A percentile compares a stretch with the other conserved stretches of the same genome.
These are phyloP conservation scores for Coniophora puteana DNA, from an alignment of 1,284 basidiomycete genomes.

Conservation along the genomic window DNA sequence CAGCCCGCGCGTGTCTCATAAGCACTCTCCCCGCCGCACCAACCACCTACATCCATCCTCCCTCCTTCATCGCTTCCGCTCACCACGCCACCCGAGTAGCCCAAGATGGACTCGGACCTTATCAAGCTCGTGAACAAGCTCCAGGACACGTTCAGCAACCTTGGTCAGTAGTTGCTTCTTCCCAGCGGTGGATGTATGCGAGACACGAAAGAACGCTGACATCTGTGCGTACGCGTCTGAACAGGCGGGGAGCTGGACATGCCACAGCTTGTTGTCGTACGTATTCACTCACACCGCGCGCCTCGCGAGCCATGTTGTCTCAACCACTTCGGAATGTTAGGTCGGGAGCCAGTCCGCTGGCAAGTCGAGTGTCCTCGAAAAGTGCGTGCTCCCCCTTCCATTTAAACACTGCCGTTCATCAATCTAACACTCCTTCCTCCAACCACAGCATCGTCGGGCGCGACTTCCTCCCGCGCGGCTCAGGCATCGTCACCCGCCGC, in stretches of 20 bases:
- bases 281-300: slow-evolving; percentile 21
- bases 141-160: slow-evolving; percentile 84
- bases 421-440: slow-evolving; percentile 5
- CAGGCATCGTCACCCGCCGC: slow-evolving; percentile 93
- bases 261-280: slow-evolving; percentile 80
- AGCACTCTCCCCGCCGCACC: slow-evolving; percentile 1
- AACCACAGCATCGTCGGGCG: slow-evolving; percentile 80
- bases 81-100: slow-evolving; percentile 4
- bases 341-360: slow-evolving; percentile 85
- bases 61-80: slow-evolving; percentile 3
- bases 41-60: slow-evolving; percentile 11
- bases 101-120: slow-evolving; percentile 86
- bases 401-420: slow-evolving; percentile 9
- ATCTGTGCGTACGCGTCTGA: slow-evolving; percentile 14
- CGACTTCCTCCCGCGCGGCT: slow-evolving; percentile 93
- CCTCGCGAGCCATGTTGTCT: slow-evolving; percentile 3
- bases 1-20: slow-evolving; percentile 13
- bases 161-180: slow-evolving; percentile 49
- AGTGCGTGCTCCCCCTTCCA: slow-evolving; percentile 43
- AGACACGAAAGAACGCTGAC: slow-evolving; percentile 7
- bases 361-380: slow-evolving; percentile 85
- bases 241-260: slow-evolving; percentile 82
- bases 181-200: background rate
- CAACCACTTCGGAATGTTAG: slow-evolving; percentile 36
- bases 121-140: slow-evolving; percentile 96